Conservation (phyloP, 2,329 filamentous ascomycete species). For the Pyrenophora graminea region DNA sequence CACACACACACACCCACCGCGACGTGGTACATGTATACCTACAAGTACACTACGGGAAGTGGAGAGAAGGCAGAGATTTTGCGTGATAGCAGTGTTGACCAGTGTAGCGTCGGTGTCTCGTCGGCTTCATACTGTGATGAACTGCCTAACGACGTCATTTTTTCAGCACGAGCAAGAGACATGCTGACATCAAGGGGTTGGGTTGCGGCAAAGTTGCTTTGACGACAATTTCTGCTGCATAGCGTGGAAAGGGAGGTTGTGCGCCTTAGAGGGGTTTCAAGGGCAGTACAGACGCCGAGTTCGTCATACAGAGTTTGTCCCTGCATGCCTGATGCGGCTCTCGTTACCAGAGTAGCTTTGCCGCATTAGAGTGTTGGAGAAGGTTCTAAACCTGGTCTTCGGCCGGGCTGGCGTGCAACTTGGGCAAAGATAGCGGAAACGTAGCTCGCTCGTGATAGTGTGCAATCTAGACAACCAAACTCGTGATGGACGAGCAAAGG, state of each 20-base stretch:
- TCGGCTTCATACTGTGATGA: neutral
- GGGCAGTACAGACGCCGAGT: no score
- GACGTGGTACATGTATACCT: neutral
- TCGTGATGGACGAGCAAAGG: no score
- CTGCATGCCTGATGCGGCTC: slow-evolving; percentile 1
- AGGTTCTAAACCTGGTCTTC: no score
- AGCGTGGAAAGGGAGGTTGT: neutral
- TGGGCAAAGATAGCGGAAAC: no score
- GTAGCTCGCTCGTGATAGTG: no score
- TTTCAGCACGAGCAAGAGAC: neutral
- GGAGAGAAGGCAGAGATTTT: slow-evolving; percentile 9
- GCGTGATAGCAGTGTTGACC: neutral
- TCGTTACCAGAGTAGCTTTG: no score
- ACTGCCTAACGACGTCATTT: slow-evolving; percentile 6
- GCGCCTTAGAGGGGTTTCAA: neutral
- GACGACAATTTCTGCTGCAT: neutral
- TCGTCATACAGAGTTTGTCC: neutral
- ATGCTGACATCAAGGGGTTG: neutral
- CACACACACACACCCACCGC: neutral
- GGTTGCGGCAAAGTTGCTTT: slow-evolving; percentile 10
- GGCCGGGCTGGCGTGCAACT: no score
- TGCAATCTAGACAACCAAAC: no score
- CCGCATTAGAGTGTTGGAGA: no score
- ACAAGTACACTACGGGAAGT: slow-evolving; percentile 1
- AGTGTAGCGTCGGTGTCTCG: slow-evolving; percentile 1